These are phyloP conservation scores for Aspergillus luchuensis DNA, from an alignment of 2,329 filamentous ascomycete genomes.

Conservation along the genomic window DNA sequence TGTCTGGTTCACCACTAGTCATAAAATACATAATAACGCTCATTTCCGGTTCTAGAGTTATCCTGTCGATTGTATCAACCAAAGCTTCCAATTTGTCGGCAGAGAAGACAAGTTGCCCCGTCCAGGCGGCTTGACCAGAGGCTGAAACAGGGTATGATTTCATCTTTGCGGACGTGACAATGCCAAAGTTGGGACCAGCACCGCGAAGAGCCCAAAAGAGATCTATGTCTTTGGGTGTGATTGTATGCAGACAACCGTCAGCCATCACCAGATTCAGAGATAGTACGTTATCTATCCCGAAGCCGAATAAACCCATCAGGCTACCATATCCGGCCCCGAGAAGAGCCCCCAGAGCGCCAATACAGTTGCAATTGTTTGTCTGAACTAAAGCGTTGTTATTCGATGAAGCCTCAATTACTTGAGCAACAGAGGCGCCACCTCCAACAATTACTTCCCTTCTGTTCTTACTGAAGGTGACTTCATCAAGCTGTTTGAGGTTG, in stretches of 20 bases:
- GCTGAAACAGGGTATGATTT: constrained; percentile 1
- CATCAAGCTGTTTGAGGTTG: background rate
- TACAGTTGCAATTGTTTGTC: constrained; percentile 7
- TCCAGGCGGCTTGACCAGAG: background rate
- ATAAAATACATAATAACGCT: background rate
- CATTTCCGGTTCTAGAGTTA: constrained; percentile 3
- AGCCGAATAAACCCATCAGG: background rate
- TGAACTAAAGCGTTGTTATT: constrained; percentile 1
- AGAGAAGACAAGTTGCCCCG: background rate
- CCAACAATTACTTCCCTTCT: background rate
- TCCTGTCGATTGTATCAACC: background rate
- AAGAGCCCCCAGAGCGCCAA: constrained; percentile 1
- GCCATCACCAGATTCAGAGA: constrained; percentile 8
- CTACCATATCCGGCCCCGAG: constrained; percentile 6
- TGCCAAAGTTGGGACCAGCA: constrained; percentile 11
- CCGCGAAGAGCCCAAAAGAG: constrained; percentile 13
- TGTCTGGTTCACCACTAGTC: background rate
- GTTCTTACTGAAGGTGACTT: background rate
- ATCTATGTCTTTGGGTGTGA: constrained; percentile 7
- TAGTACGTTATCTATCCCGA: constrained; percentile 6
- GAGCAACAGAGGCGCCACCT: background rate
- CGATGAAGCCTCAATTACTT: background rate
- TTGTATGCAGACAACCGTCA: background rate
- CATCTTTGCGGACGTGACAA: constrained; percentile 9
- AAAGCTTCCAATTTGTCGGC: background rate